A percentile compares a stretch with the other conserved stretches of the same genome.
Conservation (phyloP, 106 monocot species). For the Dioscorea alata region DNA sequence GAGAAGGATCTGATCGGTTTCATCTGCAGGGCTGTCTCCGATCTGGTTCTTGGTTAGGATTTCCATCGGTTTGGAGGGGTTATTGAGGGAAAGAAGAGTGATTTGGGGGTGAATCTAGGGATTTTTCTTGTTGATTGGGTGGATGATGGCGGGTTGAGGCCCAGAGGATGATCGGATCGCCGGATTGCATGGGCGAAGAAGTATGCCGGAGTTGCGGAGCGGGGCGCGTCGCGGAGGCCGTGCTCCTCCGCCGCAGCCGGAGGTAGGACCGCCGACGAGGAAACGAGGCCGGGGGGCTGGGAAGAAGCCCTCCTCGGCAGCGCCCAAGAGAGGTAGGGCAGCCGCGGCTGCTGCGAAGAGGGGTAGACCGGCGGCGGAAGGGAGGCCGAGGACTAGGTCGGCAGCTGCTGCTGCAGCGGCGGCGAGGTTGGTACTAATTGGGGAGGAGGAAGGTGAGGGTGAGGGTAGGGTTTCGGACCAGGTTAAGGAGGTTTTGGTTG, state of each 20-base stretch:
- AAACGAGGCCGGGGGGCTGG: constrained; percentile 17
- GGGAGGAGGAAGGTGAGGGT: constrained; percentile 11
- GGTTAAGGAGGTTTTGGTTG: constrained; percentile 21
- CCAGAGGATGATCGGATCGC: constrained; percentile 17
- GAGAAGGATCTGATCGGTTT: background rate
- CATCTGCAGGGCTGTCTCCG: no score
- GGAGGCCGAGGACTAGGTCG: constrained; percentile 19
- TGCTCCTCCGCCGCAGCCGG: constrained; percentile 3
- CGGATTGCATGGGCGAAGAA: constrained; percentile 35
- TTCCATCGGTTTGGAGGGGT: background rate
- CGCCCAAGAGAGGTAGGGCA: background rate
- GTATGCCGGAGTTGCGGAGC: constrained; percentile 36
- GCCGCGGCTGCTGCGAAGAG: constrained; percentile 5
- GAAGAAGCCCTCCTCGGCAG: constrained; percentile 3
- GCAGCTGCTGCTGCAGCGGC: constrained; percentile 7
- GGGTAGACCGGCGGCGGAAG: background rate
- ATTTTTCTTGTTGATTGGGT: background rate
- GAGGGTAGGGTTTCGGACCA: constrained; percentile 13
- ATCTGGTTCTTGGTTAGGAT: background rate
- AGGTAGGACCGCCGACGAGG: constrained; percentile 16
- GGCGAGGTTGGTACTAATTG: constrained; percentile 3
- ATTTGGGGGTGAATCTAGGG: background rate
- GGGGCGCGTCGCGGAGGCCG: constrained; percentile 29
- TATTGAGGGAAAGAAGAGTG: background rate
- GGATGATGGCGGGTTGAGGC: background rate